Percentiles rank a stretch among this genome's conserved stretches.
Evolutionary conservation across 2,329 filamentous ascomycete genomes (phyloP).

Genomic region (Talaromyces verruculosus): DNA sequence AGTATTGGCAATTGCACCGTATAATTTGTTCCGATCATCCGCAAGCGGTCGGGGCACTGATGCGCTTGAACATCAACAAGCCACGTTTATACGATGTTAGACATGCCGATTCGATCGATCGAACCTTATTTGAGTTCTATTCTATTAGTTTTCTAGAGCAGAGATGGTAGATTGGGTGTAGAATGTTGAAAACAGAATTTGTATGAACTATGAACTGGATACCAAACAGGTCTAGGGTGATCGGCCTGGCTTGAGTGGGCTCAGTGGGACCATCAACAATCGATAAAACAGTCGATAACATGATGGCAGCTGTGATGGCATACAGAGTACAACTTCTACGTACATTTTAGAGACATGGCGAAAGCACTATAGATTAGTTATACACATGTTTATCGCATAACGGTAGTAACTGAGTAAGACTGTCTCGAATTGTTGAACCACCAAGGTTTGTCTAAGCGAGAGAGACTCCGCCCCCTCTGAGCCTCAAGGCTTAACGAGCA

Average conservation of each 20-base stretch:
- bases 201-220: neutral
- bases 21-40: neutral
- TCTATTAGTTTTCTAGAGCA: neutral
- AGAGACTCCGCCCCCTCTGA: slow-evolving; percentile 11
- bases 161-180: neutral
- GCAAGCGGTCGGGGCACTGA: neutral
- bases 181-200: neutral
- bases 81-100: neutral
- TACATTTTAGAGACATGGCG: neutral
- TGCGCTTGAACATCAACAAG: neutral
- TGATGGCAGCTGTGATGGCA: neutral
- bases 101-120: neutral
- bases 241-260: neutral
- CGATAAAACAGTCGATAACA: slow-evolving; percentile 2
- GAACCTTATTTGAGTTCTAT: neutral
- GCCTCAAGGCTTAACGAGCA: neutral
- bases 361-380: neutral
- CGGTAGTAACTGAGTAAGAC: neutral
- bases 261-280: neutral
- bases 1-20: neutral
- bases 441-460: neutral
- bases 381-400: neutral
- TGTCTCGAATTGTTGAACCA: neutral
- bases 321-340: neutral
- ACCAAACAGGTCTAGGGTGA: neutral